Evolutionary conservation across 139 green algal genomes (phyloP).

Genomic region (Picochlorum costavermella): DNA sequence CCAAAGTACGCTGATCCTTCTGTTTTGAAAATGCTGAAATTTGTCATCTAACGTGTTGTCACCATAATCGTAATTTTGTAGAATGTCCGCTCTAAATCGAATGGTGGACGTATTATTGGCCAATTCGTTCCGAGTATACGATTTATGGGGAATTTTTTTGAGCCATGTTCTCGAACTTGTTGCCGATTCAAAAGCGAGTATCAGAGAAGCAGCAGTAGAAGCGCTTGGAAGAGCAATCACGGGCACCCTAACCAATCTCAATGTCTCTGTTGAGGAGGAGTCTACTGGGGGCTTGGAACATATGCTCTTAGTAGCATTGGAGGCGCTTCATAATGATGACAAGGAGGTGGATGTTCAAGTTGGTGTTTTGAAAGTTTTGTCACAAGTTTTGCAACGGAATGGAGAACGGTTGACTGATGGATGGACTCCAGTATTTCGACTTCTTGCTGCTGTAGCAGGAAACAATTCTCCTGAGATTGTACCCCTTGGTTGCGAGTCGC

Average conservation of each 20-base stretch:
- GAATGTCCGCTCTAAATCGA: slow-evolving; percentile 49
- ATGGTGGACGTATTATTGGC: slow-evolving; percentile 67
- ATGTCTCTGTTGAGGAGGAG: slow-evolving; percentile 5
- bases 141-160: slow-evolving; percentile 74
- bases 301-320: slow-evolving; percentile 70
- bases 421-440: slow-evolving; percentile 69
- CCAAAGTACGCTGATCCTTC: slow-evolving; percentile 16
- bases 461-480: slow-evolving; percentile 38
- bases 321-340: slow-evolving; percentile 52
- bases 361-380: slow-evolving; percentile 58
- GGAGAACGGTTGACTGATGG: slow-evolving; percentile 62
- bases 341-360: slow-evolving; percentile 52
- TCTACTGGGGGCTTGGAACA: slow-evolving; percentile 50
- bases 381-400: slow-evolving; percentile 63
- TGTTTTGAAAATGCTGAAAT: slow-evolving; percentile 6
- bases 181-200: slow-evolving; percentile 19
- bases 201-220: slow-evolving; percentile 51
- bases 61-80: slow-evolving; percentile 3
- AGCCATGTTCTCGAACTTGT: slow-evolving; percentile 64
- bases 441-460: slow-evolving; percentile 58
- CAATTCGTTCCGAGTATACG: slow-evolving; percentile 54
- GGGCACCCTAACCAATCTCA: slow-evolving; percentile 36
- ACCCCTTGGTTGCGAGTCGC: slow-evolving; percentile 57
- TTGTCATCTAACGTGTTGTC: slow-evolving; percentile 1
- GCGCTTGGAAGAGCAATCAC: slow-evolving; percentile 55